These are phyloP conservation scores for Herpetomonas muscarum DNA, from an alignment of 208 protist species.

Conservation along the genomic window DNA sequence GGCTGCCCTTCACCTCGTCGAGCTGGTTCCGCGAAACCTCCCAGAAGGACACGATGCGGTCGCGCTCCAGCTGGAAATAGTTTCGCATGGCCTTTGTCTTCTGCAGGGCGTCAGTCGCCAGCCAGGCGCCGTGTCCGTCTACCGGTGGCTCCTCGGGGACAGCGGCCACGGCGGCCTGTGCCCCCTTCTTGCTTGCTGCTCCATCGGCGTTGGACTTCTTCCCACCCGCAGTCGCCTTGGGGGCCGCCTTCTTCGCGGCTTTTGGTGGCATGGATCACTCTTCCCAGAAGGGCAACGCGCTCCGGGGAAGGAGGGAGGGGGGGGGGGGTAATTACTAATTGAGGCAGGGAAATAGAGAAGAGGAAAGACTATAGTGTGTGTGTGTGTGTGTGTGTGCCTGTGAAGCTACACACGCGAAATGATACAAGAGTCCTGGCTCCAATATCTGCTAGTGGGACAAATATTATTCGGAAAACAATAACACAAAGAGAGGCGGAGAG, in stretches of 20 bases:
- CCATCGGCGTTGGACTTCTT: slow-evolving; percentile 13
- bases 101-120: slow-evolving; percentile 89
- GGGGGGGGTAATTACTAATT: too few relatives aligned
- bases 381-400: background rate
- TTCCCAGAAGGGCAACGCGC: background rate
- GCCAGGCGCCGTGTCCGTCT: slow-evolving; percentile 76
- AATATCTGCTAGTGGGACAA: background rate
- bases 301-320: background rate
- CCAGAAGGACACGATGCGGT: slow-evolving; percentile 95
- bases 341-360: background rate
- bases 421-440: background rate
- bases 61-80: slow-evolving; percentile 96
- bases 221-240: slow-evolving; percentile 16
- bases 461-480: slow-evolving; percentile 9
- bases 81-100: slow-evolving; percentile 95
- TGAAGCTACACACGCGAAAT: background rate
- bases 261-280: slow-evolving; percentile 33
- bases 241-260: slow-evolving; percentile 1
- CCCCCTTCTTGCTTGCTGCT: slow-evolving; percentile 9
- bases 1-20: slow-evolving; percentile 66
- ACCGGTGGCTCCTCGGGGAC: slow-evolving; percentile 19
- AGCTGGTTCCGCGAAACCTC: slow-evolving; percentile 94
- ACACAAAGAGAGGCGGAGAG: slow-evolving; percentile 12
- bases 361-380: background rate
- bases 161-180: slow-evolving; percentile 11